A percentile compares a stretch with the other conserved stretches of the same genome.
Conservation (phyloP, 768 basidiomycete species). For the Candolleomyces eurysporus region DNA sequence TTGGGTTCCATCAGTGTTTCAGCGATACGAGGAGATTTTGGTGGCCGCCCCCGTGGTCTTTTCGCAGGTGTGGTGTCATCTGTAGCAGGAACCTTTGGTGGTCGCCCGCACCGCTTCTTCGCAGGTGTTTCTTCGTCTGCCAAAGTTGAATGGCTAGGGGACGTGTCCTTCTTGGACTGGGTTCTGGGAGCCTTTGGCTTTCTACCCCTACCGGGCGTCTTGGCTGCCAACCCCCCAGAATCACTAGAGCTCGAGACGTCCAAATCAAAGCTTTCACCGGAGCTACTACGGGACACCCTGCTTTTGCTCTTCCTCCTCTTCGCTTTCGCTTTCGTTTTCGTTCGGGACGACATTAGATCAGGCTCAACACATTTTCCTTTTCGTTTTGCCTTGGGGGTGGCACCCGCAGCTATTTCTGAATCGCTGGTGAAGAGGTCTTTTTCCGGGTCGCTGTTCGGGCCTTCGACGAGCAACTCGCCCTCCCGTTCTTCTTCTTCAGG, state of each 20-base stretch:
- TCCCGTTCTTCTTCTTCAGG: conserved; percentile 19
- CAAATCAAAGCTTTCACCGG: neutral
- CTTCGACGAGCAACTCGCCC: conserved; percentile 12
- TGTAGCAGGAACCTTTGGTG: neutral
- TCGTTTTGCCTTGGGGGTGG: neutral
- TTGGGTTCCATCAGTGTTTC: neutral
- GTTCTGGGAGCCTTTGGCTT: too few species aligned
- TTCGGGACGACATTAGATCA: neutral
- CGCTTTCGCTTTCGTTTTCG: neutral
- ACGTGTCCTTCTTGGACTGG: too few species aligned
- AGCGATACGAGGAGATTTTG: neutral
- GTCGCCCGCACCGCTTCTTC: neutral
- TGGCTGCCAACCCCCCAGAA: too few species aligned
- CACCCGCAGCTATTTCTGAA: neutral
- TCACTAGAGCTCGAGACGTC: neutral
- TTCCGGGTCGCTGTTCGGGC: conserved; percentile 5
- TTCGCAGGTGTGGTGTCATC: neutral
- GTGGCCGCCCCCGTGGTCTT: neutral
- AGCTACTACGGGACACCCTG: neutral
- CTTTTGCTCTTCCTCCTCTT: neutral
- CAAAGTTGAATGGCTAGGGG: too few species aligned
- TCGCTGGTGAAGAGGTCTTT: neutral
- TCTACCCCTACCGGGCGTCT: too few species aligned
- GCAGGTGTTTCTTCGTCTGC: neutral
- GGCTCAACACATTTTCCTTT: neutral